phyloP scores from a whole-genome alignment of 352 stramenopile species.

The Phytophthora rubi region DNA sequence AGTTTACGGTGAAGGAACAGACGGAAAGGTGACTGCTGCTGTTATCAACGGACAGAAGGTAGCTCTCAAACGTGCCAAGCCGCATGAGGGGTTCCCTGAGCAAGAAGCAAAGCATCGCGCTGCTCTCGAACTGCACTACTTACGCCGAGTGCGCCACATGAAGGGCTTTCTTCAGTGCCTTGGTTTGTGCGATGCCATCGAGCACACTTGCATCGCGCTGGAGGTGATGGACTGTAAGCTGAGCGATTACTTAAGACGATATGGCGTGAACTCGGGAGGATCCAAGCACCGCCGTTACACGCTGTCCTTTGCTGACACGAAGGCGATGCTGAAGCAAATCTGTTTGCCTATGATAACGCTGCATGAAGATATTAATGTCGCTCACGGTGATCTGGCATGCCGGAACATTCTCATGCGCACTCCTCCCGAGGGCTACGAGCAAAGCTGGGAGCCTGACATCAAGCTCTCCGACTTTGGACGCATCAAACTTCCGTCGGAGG shows the following conservation, averaged over 20 bases:
- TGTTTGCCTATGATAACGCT: constrained; percentile 79
- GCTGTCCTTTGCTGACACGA: constrained; percentile 59
- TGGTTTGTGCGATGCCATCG: constrained; percentile 80
- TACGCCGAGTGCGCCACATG: constrained; percentile 77
- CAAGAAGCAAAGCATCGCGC: constrained; percentile 84
- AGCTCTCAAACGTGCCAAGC: constrained; percentile 83
- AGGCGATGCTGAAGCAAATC: constrained; percentile 75
- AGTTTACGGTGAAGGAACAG: constrained; percentile 85
- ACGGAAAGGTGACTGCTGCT: constrained; percentile 79
- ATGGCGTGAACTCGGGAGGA: constrained; percentile 50
- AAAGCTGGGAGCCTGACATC: constrained; percentile 81
- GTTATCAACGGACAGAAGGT: constrained; percentile 84
- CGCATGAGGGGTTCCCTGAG: constrained; percentile 73
- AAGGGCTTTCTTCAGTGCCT: constrained; percentile 85
- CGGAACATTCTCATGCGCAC: constrained; percentile 87
- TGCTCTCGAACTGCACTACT: constrained; percentile 81
- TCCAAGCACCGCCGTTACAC: constrained; percentile 66
- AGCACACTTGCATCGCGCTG: constrained; percentile 86
- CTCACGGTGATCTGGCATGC: constrained; percentile 84
- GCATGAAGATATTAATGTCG: constrained; percentile 82
- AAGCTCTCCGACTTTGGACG: constrained; percentile 88
- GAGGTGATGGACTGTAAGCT: constrained; percentile 91
- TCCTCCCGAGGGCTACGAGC: constrained; percentile 80
- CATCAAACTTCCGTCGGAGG: constrained; percentile 68
- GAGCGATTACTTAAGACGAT: constrained; percentile 82